Conservation (phyloP, 106 monocot genomes). For the Dendrobium nobile region DNA sequence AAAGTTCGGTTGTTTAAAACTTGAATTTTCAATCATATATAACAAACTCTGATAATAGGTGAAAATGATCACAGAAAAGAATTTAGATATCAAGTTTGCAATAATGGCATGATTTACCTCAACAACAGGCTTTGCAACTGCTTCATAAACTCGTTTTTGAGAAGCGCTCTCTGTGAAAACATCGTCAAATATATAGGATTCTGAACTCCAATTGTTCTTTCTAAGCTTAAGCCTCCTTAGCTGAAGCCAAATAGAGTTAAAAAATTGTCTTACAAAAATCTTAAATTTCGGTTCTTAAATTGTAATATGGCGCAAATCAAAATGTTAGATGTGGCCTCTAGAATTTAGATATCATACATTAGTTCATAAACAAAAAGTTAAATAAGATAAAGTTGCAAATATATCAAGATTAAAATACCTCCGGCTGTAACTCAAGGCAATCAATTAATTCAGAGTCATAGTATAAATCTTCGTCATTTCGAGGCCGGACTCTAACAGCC, state of each 20-base stretch:
- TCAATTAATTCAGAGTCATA: conserved; percentile 29
- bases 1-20: neutral
- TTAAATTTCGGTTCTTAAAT: neutral
- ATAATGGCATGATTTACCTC: conserved; percentile 30
- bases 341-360: neutral
- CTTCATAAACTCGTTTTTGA: conserved; percentile 64
- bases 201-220: conserved; percentile 67
- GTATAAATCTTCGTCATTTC: conserved; percentile 37
- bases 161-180: conserved; percentile 58
- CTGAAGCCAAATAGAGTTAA: conserved; percentile 24
- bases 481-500: conserved; percentile 54
- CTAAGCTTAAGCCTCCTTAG: conserved; percentile 46
- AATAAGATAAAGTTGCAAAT: conserved; percentile 1
- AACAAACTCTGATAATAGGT: neutral
- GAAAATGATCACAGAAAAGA: neutral
- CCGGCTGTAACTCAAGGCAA: conserved; percentile 55
- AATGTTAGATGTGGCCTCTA: neutral
- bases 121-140: conserved; percentile 62
- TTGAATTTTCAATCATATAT: neutral
- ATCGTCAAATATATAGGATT: conserved; percentile 63
- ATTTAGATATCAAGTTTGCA: neutral
- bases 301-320: neutral
- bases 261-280: neutral
- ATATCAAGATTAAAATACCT: conserved; percentile 20
- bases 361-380: neutral